A percentile compares a stretch with the other conserved stretches of the same genome.
Evolutionary conservation across 257 asterid species (phyloP).

Genomic region (Solanum arcanum): DNA sequence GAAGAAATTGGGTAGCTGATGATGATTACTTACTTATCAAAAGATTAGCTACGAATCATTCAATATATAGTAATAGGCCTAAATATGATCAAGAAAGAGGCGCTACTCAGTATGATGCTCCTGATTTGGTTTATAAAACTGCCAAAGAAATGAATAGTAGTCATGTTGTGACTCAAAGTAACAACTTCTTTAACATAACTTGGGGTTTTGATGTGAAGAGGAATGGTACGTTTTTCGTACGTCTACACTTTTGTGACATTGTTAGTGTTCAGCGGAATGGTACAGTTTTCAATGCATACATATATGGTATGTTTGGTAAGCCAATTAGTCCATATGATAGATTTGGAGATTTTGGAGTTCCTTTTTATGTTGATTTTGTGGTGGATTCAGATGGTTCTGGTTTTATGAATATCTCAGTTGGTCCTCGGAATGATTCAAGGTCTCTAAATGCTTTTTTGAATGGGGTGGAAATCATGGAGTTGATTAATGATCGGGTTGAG

Average conservation of each 20-base stretch:
- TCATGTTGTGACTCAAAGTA: background rate
- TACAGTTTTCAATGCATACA: slow-evolving; percentile 4
- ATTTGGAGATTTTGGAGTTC: background rate
- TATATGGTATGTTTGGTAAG: background rate
- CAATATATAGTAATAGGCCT: fast-evolving
- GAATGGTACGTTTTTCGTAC: slow-evolving; percentile 14
- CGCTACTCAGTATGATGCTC: slow-evolving; percentile 28
- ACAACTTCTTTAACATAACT: slow-evolving; percentile 3
- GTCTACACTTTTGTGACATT: slow-evolving; percentile 56
- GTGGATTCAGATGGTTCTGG: slow-evolving; percentile 41
- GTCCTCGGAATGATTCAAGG: background rate
- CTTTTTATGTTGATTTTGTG: slow-evolving; percentile 26
- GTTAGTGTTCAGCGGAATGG: background rate
- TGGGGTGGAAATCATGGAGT: slow-evolving; percentile 62
- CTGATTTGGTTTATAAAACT: slow-evolving; percentile 32
- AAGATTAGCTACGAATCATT: background rate
- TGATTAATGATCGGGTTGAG: background rate
- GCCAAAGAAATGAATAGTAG: slow-evolving; percentile 23
- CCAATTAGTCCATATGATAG: background rate
- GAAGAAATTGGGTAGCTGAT: slow-evolving; percentile 51
- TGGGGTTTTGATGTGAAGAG: slow-evolving; percentile 36
- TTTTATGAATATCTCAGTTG: slow-evolving; percentile 28
- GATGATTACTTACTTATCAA: slow-evolving; percentile 9
- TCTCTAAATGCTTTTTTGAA: slow-evolving; percentile 22
- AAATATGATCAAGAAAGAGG: background rate